These are phyloP conservation scores for Apiotrichum siamense DNA, from an alignment of 1,284 basidiomycete species.

Conservation along the genomic window DNA sequence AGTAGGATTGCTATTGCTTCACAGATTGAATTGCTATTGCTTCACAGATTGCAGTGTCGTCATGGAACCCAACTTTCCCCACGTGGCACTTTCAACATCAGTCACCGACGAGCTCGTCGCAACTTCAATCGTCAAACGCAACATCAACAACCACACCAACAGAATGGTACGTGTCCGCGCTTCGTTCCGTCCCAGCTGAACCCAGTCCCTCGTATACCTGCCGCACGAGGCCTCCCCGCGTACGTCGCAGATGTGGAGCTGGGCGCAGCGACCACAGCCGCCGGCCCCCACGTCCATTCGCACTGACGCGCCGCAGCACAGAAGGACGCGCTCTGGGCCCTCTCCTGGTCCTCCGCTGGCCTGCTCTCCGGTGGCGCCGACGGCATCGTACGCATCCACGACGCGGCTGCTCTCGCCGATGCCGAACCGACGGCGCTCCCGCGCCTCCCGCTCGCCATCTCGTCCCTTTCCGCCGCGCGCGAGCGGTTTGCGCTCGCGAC, in stretches of 20 bases:
- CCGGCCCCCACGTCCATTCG: neutral
- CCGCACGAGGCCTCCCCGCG: constrained; percentile 36
- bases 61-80: too few relatives aligned
- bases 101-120: too few relatives aligned
- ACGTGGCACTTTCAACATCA: neutral
- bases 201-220: constrained; percentile 36
- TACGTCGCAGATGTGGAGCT: constrained; percentile 10
- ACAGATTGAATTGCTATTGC: too few relatives aligned
- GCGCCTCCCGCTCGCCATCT: constrained; percentile 67
- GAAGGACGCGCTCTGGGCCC: constrained; percentile 37
- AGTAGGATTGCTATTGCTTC: neutral
- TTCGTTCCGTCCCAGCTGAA: neutral
- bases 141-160: neutral
- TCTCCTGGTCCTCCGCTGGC: constrained; percentile 28
- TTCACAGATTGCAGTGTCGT: too few relatives aligned
- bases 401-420: constrained; percentile 50
- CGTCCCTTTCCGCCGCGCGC: constrained; percentile 61
- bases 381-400: constrained; percentile 37
- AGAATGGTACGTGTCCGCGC: neutral
- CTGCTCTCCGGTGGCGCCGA: constrained; percentile 37
- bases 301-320: constrained; percentile 21
- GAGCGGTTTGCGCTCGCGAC: constrained; percentile 66
- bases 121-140: too few relatives aligned
- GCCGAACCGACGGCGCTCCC: constrained; percentile 58
- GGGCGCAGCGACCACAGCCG: neutral